Percentiles rank a stretch among this genome's conserved stretches.
Evolutionary conservation across 2,329 filamentous ascomycete species (phyloP).

Genomic region (Rutstroemia sp.): DNA sequence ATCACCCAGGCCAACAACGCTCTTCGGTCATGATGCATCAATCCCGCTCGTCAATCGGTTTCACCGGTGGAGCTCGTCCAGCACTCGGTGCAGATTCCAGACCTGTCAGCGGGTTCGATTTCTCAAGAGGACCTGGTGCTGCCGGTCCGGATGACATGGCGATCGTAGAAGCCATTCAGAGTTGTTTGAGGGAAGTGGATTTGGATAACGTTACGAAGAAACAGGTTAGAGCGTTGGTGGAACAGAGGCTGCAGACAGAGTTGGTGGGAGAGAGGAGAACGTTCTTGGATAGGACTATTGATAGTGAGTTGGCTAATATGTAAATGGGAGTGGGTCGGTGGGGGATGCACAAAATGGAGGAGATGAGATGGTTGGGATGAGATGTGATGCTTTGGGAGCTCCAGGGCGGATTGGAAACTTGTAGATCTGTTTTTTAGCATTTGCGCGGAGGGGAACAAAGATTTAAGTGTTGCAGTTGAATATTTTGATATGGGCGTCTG

Average conservation of each 20-base stretch:
- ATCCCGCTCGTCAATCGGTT: slow-evolving; percentile 32
- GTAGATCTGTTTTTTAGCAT: no score
- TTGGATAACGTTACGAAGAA: slow-evolving; percentile 98
- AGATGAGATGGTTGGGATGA: no score
- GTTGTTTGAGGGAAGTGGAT: slow-evolving; percentile 80
- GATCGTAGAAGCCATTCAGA: slow-evolving; percentile 79
- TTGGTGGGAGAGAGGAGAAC: slow-evolving; percentile 76
- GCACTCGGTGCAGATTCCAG: slow-evolving; percentile 34
- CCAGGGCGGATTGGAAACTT: no score
- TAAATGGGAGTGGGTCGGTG: slow-evolving; percentile 33
- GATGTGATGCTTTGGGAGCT: no score
- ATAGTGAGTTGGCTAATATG: slow-evolving; percentile 90
- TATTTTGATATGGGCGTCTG: no score
- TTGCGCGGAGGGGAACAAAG: no score
- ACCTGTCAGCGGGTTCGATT: slow-evolving; percentile 52
- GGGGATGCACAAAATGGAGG: not conserved
- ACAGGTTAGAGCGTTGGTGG: slow-evolving; percentile 82
- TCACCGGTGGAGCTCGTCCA: slow-evolving; percentile 40
- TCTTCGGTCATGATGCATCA: slow-evolving; percentile 31
- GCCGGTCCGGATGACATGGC: slow-evolving; percentile 66
- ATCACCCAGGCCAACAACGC: slow-evolving; percentile 38
- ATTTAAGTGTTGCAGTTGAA: no score
- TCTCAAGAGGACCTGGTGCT: slow-evolving; percentile 46
- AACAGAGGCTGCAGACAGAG: slow-evolving; percentile 88
- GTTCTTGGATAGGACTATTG: slow-evolving; percentile 90